Percentiles rank a stretch among this genome's conserved stretches.
These are phyloP conservation scores for Populus davidiana DNA, from an alignment of 345 rosid genomes.

Conservation along the genomic window DNA sequence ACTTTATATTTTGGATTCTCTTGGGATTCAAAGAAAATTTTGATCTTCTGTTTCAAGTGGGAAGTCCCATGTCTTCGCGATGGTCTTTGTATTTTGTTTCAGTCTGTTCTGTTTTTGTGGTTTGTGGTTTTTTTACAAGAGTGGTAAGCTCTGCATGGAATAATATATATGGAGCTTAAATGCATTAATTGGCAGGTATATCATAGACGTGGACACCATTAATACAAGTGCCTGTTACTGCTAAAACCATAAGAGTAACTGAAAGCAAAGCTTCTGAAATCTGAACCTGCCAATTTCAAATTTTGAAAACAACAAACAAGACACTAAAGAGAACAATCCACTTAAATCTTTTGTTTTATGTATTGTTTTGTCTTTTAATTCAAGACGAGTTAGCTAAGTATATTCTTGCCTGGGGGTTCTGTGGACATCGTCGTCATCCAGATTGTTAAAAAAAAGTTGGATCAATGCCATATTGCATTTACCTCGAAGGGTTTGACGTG, in stretches of 20 bases:
- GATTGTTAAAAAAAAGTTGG: background rate
- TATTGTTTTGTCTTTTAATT: constrained; percentile 1
- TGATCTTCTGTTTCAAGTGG: constrained; percentile 23
- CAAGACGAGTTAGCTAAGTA: background rate
- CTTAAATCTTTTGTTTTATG: constrained; percentile 10
- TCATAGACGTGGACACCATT: constrained; percentile 36
- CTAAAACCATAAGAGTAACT: constrained; percentile 25
- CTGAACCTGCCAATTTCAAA: constrained; percentile 27
- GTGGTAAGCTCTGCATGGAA: constrained; percentile 35
- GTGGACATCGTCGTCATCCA: background rate
- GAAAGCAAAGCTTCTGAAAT: constrained; percentile 28
- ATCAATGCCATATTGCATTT: background rate
- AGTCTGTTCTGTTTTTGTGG: constrained; percentile 12
- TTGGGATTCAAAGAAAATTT: constrained; percentile 5
- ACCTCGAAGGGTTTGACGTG: constrained; percentile 4
- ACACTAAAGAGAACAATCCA: constrained; percentile 10
- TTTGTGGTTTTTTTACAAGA: constrained; percentile 15
- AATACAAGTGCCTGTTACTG: constrained; percentile 27
- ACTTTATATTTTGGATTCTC: constrained; percentile 9
- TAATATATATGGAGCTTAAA: constrained; percentile 40
- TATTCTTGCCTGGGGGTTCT: background rate
- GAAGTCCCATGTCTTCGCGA: constrained; percentile 18
- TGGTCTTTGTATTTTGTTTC: constrained; percentile 25
- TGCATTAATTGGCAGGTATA: constrained; percentile 36
- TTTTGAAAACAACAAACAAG: constrained; percentile 19